Evolutionary conservation across 2,329 filamentous ascomycete genomes (phyloP), one percentile per base, ranked within the genome.

Genomic region (Myriangium duriaei): DNA sequence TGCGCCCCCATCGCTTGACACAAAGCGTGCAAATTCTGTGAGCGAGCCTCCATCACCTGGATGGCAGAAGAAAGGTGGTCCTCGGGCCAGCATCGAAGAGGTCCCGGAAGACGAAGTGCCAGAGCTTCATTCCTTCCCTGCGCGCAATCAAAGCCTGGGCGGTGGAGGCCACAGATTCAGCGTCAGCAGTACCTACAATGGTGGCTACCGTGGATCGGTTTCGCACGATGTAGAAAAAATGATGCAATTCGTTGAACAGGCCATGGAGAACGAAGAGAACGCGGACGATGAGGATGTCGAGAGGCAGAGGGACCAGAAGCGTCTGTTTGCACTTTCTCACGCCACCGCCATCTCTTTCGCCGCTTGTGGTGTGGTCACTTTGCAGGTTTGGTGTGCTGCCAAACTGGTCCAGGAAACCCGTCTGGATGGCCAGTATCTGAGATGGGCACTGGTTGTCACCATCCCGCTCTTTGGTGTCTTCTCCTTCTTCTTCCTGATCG

Each of bases 401-500:
- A 39, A 39, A 19, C 29, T 39, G 3, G 11, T 39, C 4, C 36
- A 39, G 28, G 28, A 39, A 28, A 32, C 28, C 19, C 36, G 36
- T 28, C 30, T 39, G 16, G 36, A 39, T 11, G 36, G 36, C 12
- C 28, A 30, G 9, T 39, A 30, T 15, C 13, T 39, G 6, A 16
- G 36, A 17, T 39, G 36, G 36, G 36, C 28, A 19, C 36, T 39
- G n/a, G 28, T 39, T 7, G 36, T 30, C 6, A 39, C 36, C 14
- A 32, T 39, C 26, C 36, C 36, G 12, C 26, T 39, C 29, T 39
- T 39, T 19, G 36, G 28, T 26, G 17, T 16, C 19, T 39, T 39
- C 30, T 39, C 36, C 30, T 32, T 39, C 28, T 39, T 39, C 36
- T 39, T 39, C 30, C 30, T 39, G 36, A 30, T 39, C 14, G 36